A percentile compares a stretch with the other conserved stretches of the same genome.
These are phyloP conservation scores for Acmispon strigosus DNA, from an alignment of 306 rosid genomes.

Conservation along the genomic window DNA sequence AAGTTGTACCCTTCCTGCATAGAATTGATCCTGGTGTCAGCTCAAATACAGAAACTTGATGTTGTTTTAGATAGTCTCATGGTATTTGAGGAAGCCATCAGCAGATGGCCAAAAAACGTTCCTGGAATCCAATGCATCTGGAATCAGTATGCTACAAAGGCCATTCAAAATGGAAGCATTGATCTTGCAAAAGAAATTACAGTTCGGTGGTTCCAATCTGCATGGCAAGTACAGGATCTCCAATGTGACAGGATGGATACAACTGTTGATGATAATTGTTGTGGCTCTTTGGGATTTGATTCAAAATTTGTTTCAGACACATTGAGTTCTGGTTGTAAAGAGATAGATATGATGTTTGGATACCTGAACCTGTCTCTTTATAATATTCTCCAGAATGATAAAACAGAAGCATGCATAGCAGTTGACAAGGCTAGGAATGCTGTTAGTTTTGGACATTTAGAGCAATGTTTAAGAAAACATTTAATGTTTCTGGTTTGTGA, in stretches of 20 bases:
- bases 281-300: slow-evolving; percentile 33
- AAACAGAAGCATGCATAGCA: slow-evolving; percentile 50
- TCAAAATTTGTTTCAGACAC: slow-evolving; percentile 27
- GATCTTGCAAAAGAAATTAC: slow-evolving; percentile 62
- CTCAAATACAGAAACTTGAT: slow-evolving; percentile 38
- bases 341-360: slow-evolving; percentile 66
- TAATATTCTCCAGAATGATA: slow-evolving; percentile 46
- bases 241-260: slow-evolving; percentile 23
- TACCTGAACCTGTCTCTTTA: slow-evolving; percentile 71
- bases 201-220: slow-evolving; percentile 63
- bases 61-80: slow-evolving; percentile 26
- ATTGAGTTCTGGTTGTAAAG: slow-evolving; percentile 21
- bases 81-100: slow-evolving; percentile 72
- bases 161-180: slow-evolving; percentile 40
- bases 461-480: slow-evolving; percentile 53
- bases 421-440: slow-evolving; percentile 56
- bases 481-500: slow-evolving; percentile 59
- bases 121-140: slow-evolving; percentile 89
- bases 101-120: slow-evolving; percentile 65
- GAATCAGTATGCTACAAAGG: slow-evolving; percentile 77
- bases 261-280: slow-evolving; percentile 19
- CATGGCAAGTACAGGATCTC: slow-evolving; percentile 35
- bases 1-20: slow-evolving; percentile 65
- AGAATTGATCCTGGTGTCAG: slow-evolving; percentile 58
- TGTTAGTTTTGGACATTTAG: slow-evolving; percentile 43